Base-by-base conservation (phyloP, 106 monocot species). In the Hemerocallis citrina region DNA sequence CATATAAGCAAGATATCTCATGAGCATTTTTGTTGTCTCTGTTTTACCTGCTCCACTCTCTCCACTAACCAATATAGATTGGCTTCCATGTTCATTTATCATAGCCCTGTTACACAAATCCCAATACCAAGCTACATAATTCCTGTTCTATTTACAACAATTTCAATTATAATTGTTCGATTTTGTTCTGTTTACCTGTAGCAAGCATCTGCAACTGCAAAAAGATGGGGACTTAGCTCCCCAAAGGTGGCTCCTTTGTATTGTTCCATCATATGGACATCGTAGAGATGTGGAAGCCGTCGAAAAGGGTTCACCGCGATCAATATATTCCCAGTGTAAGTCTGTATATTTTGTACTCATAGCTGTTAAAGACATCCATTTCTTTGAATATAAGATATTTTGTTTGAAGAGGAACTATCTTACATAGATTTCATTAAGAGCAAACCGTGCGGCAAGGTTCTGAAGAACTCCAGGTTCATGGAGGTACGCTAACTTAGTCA, bases 41-140 rank as follows among this genome's bases (percentile, higher is more conserved):
- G 93, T 93, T 62, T 93, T 93, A 15, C 93, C 93, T 19, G 93
- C 93, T 44, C 93, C 93, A 64, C 93, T 93, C 74, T 93, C 93
- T 33, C 93, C 93, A 65, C 93, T 93, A 7, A 93, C 93, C 25
- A 93, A 68, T 34, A 93, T 93, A 10, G 93, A 82, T 61, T 93
- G 93, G 80, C 89, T 85, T 39, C 85, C 82, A 11, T 85, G 71
- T 20, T 89, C 85, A 70, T 93, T 77, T 69, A 89, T 80, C 85
- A 93, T 77, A 24, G 93, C 81, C 80, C 93, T 93, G 66, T 21
- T 47, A 38, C 24, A 23, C 25, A 34, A 47, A 5, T 12, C 12
- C 45, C 22, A 35, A 66, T 10, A 38, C 19, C n/a, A 9, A 29
- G 7, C 19, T 56, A 5, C 5, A 60, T 61, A 34, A n/a, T n/a